phyloP scores from a whole-genome alignment of 169 alveolate species.

The Pseudocohnilembus persalinus region DNA sequence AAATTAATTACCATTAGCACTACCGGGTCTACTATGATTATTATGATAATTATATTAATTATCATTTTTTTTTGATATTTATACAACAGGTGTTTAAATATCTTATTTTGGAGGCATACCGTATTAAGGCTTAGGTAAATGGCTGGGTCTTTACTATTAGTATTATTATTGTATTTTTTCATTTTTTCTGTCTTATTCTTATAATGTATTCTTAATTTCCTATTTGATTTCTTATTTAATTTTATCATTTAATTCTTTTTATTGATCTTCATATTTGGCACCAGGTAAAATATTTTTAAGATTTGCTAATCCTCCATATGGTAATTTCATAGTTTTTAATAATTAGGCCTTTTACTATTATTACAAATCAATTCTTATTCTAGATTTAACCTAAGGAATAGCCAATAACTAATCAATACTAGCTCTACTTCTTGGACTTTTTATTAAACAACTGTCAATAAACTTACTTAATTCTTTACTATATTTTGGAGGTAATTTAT shows the following conservation, averaged over 20 bases:
- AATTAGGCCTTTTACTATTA: not conserved
- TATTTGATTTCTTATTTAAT: too few species aligned
- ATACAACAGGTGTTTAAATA: too few species aligned
- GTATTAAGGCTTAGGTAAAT: too few species aligned
- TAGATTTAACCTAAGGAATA: not conserved
- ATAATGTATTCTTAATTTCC: too few species aligned
- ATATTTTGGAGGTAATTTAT: conserved; percentile 50
- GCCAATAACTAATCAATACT: not conserved
- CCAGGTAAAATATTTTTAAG: not conserved
- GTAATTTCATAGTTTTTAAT: conserved; percentile 14
- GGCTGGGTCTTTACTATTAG: too few species aligned
- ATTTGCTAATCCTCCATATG: conserved; percentile 6
- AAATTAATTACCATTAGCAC: not conserved
- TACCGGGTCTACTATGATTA: not conserved
- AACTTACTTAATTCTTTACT: conserved; percentile 74
- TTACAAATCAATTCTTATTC: not conserved
- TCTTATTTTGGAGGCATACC: too few species aligned
- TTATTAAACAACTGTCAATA: not conserved
- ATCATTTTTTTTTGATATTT: too few species aligned
- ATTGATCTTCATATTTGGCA: not conserved
- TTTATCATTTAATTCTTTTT: too few species aligned
- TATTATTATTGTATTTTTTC: too few species aligned
- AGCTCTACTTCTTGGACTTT: conserved; percentile 2
- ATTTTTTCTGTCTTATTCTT: too few species aligned
- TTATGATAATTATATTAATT: too few species aligned